phyloP scores from a whole-genome alignment of 176 grass and related monocot species.

The Coix lacrymajobi region DNA sequence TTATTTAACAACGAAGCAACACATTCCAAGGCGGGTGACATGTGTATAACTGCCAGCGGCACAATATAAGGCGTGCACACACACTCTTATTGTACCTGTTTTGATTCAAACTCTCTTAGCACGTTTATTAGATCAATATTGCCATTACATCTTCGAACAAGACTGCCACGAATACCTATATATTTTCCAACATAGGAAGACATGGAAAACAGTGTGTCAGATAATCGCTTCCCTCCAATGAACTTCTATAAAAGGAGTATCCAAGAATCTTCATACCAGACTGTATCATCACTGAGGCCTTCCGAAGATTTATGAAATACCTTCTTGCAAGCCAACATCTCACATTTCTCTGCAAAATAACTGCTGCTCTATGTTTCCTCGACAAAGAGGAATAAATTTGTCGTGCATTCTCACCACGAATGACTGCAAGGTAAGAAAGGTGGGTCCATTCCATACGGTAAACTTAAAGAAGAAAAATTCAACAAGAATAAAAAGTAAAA shows the following conservation, averaged over 20 bases:
- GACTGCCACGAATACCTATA: slow-evolving; percentile 71
- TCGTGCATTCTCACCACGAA: slow-evolving; percentile 77
- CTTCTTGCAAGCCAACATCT: slow-evolving; percentile 59
- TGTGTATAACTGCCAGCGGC: not conserved
- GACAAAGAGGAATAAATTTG: slow-evolving; percentile 43
- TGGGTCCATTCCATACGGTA: not conserved
- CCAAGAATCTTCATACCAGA: slow-evolving; percentile 53
- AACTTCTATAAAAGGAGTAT: slow-evolving; percentile 3
- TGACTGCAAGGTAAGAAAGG: slow-evolving; percentile 40
- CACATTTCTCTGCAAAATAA: slow-evolving; percentile 67
- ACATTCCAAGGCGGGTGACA: not conserved
- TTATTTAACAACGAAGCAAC: slow-evolving; percentile 2
- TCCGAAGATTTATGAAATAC: slow-evolving; percentile 55
- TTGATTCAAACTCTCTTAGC: slow-evolving; percentile 52
- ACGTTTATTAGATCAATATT: slow-evolving; percentile 69
- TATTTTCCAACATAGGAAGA: slow-evolving; percentile 12
- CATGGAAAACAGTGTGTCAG: not conserved
- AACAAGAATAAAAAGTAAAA: not conserved
- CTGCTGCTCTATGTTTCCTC: slow-evolving; percentile 63
- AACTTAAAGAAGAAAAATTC: slow-evolving; percentile 3
- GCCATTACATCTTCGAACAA: slow-evolving; percentile 75
- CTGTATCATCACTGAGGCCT: slow-evolving; percentile 77
- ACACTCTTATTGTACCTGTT: slow-evolving; percentile 43
- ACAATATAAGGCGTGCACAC: not conserved
- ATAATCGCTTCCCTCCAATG: not conserved